A percentile compares a stretch with the other conserved stretches of the same genome.
Conservation (phyloP, 495 filamentous ascomycete species). For the Lophium mytilinum region DNA sequence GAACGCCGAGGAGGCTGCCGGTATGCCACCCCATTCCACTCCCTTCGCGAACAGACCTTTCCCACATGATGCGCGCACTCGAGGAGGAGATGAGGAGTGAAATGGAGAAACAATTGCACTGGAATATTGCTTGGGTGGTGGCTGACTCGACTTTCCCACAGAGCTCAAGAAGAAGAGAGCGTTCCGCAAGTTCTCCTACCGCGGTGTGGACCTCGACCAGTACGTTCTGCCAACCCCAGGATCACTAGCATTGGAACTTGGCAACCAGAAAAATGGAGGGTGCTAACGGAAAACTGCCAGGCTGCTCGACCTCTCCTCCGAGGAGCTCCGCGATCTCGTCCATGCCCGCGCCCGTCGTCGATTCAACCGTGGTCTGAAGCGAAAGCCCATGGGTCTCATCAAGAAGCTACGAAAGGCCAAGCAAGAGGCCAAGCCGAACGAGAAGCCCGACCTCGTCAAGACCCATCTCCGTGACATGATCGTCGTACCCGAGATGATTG, state of each 20-base stretch:
- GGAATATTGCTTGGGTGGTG: constrained; percentile 23
- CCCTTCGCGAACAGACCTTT: background rate
- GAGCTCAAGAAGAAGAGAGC: constrained; percentile 98
- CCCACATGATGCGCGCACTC: too few relatives aligned
- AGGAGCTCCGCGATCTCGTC: constrained; percentile 97
- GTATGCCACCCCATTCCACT: constrained; percentile 38
- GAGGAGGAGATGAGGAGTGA: background rate
- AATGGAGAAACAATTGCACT: background rate
- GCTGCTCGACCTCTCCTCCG: constrained; percentile 96
- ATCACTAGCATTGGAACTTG: background rate
- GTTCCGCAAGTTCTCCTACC: constrained; percentile 99
- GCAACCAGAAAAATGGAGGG: background rate
- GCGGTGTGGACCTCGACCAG: constrained; percentile 98
- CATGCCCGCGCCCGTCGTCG: constrained; percentile 96
- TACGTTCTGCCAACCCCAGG: constrained; percentile 45
- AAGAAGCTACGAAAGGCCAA: constrained; percentile 99
- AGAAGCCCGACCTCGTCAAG: constrained; percentile 99
- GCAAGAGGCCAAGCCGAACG: constrained; percentile 99
- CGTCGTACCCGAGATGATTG: constrained; percentile 98
- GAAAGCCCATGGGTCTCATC: constrained; percentile 99
- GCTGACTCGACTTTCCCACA: constrained; percentile 41
- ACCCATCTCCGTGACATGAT: constrained; percentile 99
- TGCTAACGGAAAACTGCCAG: constrained; percentile 35
- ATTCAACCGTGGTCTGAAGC: constrained; percentile 99
- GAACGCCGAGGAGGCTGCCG: constrained; percentile 93